Evolutionary conservation across 805 yeast species (phyloP).

Genomic region (Ogataea chonburiensis): DNA sequence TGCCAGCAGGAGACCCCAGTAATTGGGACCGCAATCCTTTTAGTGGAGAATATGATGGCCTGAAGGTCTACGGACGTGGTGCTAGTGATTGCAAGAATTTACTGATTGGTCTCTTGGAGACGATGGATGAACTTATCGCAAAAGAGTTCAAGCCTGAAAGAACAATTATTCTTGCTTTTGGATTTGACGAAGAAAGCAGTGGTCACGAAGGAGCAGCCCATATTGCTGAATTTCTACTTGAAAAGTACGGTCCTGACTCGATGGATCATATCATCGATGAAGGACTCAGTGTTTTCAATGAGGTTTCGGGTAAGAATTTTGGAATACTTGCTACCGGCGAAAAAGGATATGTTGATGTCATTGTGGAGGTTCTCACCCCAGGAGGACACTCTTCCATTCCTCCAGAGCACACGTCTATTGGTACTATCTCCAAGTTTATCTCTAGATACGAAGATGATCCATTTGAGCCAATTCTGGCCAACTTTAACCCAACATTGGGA

Average conservation of each 20-base stretch:
- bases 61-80: constrained; percentile 73
- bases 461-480: constrained; percentile 44
- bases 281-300: constrained; percentile 38
- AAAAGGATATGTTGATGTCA: constrained; percentile 41
- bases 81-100: constrained; percentile 71
- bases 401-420: constrained; percentile 75
- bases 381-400: constrained; percentile 64
- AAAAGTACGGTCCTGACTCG: constrained; percentile 59
- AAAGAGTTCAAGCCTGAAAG: constrained; percentile 56
- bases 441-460: constrained; percentile 56
- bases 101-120: constrained; percentile 63
- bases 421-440: constrained; percentile 62
- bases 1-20: constrained; percentile 65
- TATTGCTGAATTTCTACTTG: constrained; percentile 46
- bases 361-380: constrained; percentile 48
- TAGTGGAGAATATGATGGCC: constrained; percentile 64
- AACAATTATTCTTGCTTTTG: constrained; percentile 62
- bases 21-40: constrained; percentile 72
- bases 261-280: constrained; percentile 62
- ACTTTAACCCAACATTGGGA: constrained; percentile 58
- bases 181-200: constrained; percentile 76
- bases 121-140: constrained; percentile 54
- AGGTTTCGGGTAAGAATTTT: constrained; percentile 37
- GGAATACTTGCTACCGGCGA: constrained; percentile 49
- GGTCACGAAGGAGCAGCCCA: constrained; percentile 61